Evolutionary conservation across 2,329 filamentous ascomycete genomes (phyloP), one percentile per base, ranked within the genome.

Genomic region (Stachybotrys echinatus): DNA sequence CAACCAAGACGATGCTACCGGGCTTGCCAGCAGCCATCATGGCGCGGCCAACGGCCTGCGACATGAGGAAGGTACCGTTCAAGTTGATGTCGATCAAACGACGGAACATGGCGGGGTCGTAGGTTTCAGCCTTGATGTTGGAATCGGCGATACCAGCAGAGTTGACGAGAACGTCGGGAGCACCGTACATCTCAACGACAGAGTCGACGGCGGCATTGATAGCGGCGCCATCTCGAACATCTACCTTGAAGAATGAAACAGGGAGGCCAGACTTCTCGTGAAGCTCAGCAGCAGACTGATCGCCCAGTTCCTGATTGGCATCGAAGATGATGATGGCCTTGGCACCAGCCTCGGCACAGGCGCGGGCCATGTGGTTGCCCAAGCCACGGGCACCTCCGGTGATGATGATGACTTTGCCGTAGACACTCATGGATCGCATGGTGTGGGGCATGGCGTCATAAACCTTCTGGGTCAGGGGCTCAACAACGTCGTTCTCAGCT

Each of bases 31-130:
- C 79, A n/a, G 76, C 73, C 70, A 91, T 90, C 85, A 90, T 90
- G 59, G 80, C 74, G 49, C 81, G 81, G 40, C 83, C 85, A 21
- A 87, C 80, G n/a, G 85, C 73, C 71, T 90, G 86, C 18, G 85
- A 78, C 75, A 89, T 84, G 55, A 91, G 74, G 78, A 92, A 92
- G 5, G 85, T 85, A 48, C 88, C 88, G 8, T 81, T 90, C 37
- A 91, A 72, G 77, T 92, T 92, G 75, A 92, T 90, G 66, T 92
- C 87, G 60, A 92, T 84, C 31, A 91, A 79, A 50, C 83, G 83
- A 45, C 86, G 84, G 79, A 89, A 92, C 78, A 87, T 88, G 66
- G 84, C 80, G 23, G 80, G 77, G 64, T 88, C 82, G 72, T 92
- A 91, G 19, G 76, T 83, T 76, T 91, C 88, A 46, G 87, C 87